Evolutionary conservation across 1,139 yeast genomes (phyloP), one percentile per base, ranked within the genome.

Genomic region (Hansenula lynferdii): DNA sequence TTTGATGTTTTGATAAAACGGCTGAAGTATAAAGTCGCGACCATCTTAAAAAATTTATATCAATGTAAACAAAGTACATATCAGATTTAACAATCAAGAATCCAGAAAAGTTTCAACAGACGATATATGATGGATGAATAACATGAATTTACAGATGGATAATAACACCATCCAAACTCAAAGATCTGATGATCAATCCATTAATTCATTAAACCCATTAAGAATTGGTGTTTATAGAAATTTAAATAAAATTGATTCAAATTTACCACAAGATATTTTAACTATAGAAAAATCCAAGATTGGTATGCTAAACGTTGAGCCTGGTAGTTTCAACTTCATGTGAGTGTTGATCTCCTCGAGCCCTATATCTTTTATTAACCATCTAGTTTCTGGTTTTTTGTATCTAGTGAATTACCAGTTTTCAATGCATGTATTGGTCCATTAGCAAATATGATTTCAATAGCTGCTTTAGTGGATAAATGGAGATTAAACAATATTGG

Each of bases 341-440:
- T 24, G 20, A 14, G 34, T 31, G 16, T 16, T 7, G 5, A 11
- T 9, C 14, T 10, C 9, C n/a, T 12, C 9, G 8, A 11, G 7
- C 15, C 5, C 9, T 12, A 15, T 21, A 22, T 9, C 6, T n/a
- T 14, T 26, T 30, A 21, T 9, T 17, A 22, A 14, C 6, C 3
- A 6, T 21, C 12, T 15, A 28, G 23, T 4, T 33, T 71, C 24
- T 82, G 90, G 89, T 80, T 77, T 50, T 52, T 70, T 14, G 61
- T 80, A 1, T 77, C 87, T 2, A 71, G 83, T 5, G 77, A 77
- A 49, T 71, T 85, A 49, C 95, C 95, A 0, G 69, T 85, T 14
- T 56, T 81, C 3, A 79, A 89, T 0, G 89, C 94, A 1, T 83
- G 90, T 49, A 51, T 81, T 29, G 94, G 94, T 0, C 95, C 95